Evolutionary conservation across 352 stramenopile species (phyloP).

Genomic region (Globisporangium yorkense): DNA sequence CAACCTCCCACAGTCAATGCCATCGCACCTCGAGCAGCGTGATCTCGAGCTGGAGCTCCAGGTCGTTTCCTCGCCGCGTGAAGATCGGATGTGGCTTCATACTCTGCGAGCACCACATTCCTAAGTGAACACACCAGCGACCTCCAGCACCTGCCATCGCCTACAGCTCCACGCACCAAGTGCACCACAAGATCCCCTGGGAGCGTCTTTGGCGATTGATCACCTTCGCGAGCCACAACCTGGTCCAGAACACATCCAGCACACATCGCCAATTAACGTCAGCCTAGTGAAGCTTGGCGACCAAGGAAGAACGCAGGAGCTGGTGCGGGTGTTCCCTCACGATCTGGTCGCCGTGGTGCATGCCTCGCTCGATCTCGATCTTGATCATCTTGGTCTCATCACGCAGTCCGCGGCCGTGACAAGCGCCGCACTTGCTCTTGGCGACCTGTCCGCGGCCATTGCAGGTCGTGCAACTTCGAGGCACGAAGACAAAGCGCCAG

Average conservation of each 20-base stretch:
- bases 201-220: neutral
- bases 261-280: neutral
- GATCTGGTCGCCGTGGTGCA: conserved; percentile 31
- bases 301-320: neutral
- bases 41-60: conserved; percentile 90
- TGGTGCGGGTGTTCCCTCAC: neutral
- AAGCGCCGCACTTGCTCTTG: neutral
- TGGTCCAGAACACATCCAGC: neutral
- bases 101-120: neutral
- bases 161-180: neutral
- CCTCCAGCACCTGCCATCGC: too few species aligned
- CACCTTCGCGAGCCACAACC: neutral
- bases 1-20: neutral
- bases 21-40: conserved; percentile 72
- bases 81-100: conserved; percentile 56
- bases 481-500: neutral
- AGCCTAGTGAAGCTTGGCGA: neutral
- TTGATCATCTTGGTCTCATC: conserved; percentile 18
- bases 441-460: neutral
- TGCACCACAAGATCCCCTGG: neutral
- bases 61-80: conserved; percentile 85
- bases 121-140: neutral
- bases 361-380: conserved; percentile 24
- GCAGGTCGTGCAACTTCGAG: neutral
- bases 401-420: conserved; percentile 12